These are phyloP conservation scores for Ormosia semicastrata DNA, from an alignment of 306 rosid species.

Conservation along the genomic window DNA sequence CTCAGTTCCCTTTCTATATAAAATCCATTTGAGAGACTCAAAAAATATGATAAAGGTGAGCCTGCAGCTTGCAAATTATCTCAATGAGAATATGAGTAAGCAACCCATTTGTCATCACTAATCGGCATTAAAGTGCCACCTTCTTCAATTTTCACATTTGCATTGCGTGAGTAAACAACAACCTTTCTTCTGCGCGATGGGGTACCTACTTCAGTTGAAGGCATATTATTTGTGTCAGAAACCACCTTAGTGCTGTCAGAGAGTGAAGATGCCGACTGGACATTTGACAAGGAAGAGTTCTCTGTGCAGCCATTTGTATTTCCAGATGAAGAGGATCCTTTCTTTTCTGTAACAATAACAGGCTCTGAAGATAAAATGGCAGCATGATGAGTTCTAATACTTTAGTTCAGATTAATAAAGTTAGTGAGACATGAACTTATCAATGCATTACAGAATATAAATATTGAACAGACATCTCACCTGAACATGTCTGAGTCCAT, in stretches of 20 bases:
- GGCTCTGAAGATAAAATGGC: conserved; percentile 27
- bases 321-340: conserved; percentile 17
- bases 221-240: not conserved
- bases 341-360: conserved; percentile 13
- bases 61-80: not conserved
- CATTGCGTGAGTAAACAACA: conserved; percentile 35
- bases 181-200: conserved; percentile 11
- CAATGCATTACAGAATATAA: not conserved
- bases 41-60: not conserved
- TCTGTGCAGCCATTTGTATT: not conserved
- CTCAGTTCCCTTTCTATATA: too few relatives aligned
- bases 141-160: conserved; percentile 26
- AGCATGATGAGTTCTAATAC: not conserved
- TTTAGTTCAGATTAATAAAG: not conserved
- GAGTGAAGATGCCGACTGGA: not conserved
- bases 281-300: conserved; percentile 3
- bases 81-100: conserved; percentile 31
- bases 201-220: conserved; percentile 22
- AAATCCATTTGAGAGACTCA: not conserved
- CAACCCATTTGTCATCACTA: conserved; percentile 61
- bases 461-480: not conserved
- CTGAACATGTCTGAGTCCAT: not conserved
- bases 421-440: not conserved
- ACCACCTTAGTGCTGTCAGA: conserved; percentile 14
- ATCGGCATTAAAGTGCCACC: conserved; percentile 37